Percentiles rank a stretch among this genome's conserved stretches.
phyloP scores from a whole-genome alignment of 2,329 filamentous ascomycete species.

The Remersonia thermophila region DNA sequence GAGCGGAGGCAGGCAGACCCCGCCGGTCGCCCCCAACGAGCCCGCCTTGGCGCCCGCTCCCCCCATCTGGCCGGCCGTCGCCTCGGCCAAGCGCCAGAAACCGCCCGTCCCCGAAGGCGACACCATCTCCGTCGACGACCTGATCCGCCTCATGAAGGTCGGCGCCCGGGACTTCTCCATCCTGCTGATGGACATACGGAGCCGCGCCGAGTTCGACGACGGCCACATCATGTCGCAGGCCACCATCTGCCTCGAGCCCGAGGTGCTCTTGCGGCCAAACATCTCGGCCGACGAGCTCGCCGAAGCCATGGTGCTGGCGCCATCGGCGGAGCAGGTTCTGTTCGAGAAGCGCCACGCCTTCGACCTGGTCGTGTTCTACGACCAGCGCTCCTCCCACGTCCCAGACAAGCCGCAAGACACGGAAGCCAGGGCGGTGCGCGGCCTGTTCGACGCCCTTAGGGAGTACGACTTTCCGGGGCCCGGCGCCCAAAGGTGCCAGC shows the following conservation, averaged over 20 bases:
- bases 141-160: slow-evolving; percentile 57
- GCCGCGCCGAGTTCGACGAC: slow-evolving; percentile 67
- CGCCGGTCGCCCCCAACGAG: too few species aligned
- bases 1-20: neutral
- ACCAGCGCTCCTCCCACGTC: slow-evolving; percentile 53
- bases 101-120: slow-evolving; percentile 41
- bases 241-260: slow-evolving; percentile 82
- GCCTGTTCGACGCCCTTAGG: slow-evolving; percentile 65
- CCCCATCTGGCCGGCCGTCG: slow-evolving; percentile 14
- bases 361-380: slow-evolving; percentile 84
- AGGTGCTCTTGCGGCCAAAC: slow-evolving; percentile 55
- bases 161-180: slow-evolving; percentile 45
- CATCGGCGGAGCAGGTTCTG: slow-evolving; percentile 59
- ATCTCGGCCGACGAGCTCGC: slow-evolving; percentile 49
- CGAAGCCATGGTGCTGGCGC: slow-evolving; percentile 59
- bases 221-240: slow-evolving; percentile 78
- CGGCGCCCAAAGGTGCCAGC: too few species aligned
- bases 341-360: slow-evolving; percentile 65
- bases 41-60: too few species aligned
- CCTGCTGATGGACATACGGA: slow-evolving; percentile 74
- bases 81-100: slow-evolving; percentile 24
- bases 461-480: slow-evolving; percentile 66
- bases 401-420: slow-evolving; percentile 20
- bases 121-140: slow-evolving; percentile 53
- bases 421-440: slow-evolving; percentile 45